Conservation (phyloP, 2,329 filamentous ascomycete genomes). For the Teratosphaeria nubilosa region DNA sequence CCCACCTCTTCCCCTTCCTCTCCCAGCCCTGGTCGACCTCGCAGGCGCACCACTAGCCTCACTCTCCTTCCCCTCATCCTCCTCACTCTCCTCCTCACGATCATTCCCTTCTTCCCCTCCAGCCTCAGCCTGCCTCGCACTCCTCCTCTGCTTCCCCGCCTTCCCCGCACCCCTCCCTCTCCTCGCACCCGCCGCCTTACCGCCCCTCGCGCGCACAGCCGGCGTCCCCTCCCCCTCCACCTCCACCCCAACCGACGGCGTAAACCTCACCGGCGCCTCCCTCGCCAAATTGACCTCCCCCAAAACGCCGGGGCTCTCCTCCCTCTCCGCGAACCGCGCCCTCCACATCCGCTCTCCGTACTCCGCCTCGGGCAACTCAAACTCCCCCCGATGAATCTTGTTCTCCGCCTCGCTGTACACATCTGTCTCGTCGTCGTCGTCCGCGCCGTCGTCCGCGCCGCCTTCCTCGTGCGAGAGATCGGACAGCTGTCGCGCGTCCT, state of each 20-base stretch:
- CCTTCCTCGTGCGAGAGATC: conserved; percentile 21
- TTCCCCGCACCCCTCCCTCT: conserved; percentile 5
- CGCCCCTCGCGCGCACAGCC: conserved; percentile 4
- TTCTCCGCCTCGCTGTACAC: conserved; percentile 27
- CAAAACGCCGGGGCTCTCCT: conserved; percentile 15
- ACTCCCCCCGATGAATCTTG: conserved; percentile 31
- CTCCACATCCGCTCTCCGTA: conserved; percentile 37
- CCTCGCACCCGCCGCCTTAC: conserved; percentile 4
- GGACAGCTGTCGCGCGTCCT: conserved; percentile 48
- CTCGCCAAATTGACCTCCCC: conserved; percentile 23
- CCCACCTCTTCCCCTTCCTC: neutral
- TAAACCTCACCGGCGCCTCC: conserved; percentile 23
- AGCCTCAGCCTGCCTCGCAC: conserved; percentile 18
- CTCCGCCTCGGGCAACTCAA: conserved; percentile 28
- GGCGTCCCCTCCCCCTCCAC: conserved; percentile 15
- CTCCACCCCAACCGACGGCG: conserved; percentile 22
- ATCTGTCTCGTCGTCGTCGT: conserved; percentile 28
- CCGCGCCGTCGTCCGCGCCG: conserved; percentile 28
- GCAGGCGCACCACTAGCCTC: conserved; percentile 5
- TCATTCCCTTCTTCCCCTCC: conserved; percentile 15
- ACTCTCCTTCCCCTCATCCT: conserved; percentile 12
- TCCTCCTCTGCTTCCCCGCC: conserved; percentile 12
- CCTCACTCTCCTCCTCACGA: conserved; percentile 15
- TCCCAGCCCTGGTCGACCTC: neutral
- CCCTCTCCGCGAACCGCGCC: conserved; percentile 18